Evolutionary conservation across 352 stramenopile genomes (phyloP).

Genomic region (Thalassiosira hispida): DNA sequence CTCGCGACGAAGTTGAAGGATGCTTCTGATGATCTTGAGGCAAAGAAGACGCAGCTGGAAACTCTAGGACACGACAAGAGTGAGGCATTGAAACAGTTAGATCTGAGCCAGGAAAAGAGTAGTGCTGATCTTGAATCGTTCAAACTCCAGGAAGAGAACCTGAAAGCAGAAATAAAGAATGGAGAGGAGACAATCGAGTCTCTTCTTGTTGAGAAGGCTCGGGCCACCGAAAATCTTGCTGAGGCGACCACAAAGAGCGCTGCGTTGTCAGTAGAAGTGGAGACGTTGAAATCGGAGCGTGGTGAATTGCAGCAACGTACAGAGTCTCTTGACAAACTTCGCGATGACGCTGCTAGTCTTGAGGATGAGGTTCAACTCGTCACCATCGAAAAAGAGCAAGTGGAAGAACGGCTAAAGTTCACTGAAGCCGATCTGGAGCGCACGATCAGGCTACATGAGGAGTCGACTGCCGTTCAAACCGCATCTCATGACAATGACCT

Average conservation of each 20-base stretch:
- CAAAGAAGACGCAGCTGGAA: constrained; percentile 17
- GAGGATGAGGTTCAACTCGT: constrained; percentile 32
- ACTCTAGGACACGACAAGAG: constrained; percentile 28
- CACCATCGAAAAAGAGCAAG: constrained; percentile 23
- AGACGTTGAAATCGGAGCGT: constrained; percentile 21
- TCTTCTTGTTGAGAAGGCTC: constrained; percentile 30
- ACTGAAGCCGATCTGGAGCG: constrained; percentile 25
- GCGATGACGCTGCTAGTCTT: constrained; percentile 6
- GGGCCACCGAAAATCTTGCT: constrained; percentile 23
- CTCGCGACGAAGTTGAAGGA: constrained; percentile 44
- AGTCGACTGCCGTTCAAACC: constrained; percentile 2
- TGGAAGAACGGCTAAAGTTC: constrained; percentile 34
- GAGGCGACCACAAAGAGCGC: constrained; percentile 13
- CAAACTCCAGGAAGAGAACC: constrained; percentile 30
- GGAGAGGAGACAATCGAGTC: constrained; percentile 16
- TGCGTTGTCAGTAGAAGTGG: constrained; percentile 11
- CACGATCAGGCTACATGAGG: constrained; percentile 28
- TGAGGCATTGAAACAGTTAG: constrained; percentile 21
- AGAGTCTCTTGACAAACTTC: constrained; percentile 15
- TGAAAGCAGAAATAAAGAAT: constrained; percentile 23
- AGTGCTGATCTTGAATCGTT: constrained; percentile 25
- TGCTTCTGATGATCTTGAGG: constrained; percentile 24
- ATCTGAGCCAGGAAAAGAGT: constrained; percentile 11
- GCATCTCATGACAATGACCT: constrained; percentile 20
- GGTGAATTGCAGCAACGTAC: constrained; percentile 19